Percentiles rank a stretch among this genome's conserved stretches.
Conservation (phyloP, 2,329 filamentous ascomycete genomes). For the Cercospora sojina region DNA sequence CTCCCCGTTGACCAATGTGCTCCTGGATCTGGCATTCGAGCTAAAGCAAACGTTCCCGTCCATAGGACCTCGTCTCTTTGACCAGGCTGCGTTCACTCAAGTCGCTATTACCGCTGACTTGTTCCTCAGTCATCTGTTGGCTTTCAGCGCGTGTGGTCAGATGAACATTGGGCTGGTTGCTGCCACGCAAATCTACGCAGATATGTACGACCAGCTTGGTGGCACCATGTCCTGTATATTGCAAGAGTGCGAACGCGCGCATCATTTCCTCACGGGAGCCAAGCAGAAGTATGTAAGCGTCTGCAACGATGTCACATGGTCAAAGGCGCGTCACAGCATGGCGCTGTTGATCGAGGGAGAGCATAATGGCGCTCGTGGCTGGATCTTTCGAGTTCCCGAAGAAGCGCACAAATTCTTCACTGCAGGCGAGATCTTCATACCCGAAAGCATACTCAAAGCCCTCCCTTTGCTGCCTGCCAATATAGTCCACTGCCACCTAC, state of each 20-base stretch:
- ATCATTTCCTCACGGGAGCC: background rate
- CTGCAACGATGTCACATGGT: too few relatives aligned
- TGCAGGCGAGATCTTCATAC: background rate
- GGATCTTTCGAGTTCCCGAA: background rate
- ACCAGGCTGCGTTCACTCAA: background rate
- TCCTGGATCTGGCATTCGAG: background rate
- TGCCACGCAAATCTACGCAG: slow-evolving; percentile 5
- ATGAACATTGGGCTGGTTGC: background rate
- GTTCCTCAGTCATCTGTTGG: background rate
- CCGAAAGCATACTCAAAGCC: background rate
- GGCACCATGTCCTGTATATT: background rate
- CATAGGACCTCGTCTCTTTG: background rate
- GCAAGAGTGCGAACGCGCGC: background rate
- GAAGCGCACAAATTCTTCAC: background rate
- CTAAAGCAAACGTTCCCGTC: background rate
- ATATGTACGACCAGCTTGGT: slow-evolving; percentile 1
- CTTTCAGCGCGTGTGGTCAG: background rate
- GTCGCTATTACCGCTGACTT: background rate
- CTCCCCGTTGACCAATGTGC: background rate
- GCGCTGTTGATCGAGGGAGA: background rate
- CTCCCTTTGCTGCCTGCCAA: background rate
- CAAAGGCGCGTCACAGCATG: background rate
- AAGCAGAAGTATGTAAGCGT: background rate
- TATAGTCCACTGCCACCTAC: background rate
- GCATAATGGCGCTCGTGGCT: background rate